Conservation (phyloP, 2,329 filamentous ascomycete genomes). For the Eurotiales sp. region DNA sequence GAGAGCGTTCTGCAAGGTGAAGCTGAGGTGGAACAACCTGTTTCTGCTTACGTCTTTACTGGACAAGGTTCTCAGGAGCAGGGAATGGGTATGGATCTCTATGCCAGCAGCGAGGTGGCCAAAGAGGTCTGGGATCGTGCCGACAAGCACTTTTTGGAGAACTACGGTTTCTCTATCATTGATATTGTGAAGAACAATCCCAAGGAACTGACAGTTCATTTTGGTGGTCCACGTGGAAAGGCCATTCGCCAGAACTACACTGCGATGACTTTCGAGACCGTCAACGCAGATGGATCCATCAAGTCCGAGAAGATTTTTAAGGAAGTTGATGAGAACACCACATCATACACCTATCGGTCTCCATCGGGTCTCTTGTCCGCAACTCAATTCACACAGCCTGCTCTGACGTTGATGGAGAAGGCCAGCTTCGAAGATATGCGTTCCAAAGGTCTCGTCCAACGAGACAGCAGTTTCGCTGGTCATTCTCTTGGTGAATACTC, state of each 20-base stretch:
- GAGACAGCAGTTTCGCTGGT: constrained; percentile 94
- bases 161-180: constrained; percentile 97
- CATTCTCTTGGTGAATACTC: constrained; percentile 99
- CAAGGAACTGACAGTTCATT: constrained; percentile 97
- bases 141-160: constrained; percentile 97
- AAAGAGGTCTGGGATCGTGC: constrained; percentile 98
- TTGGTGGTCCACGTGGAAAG: constrained; percentile 93
- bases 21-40: constrained; percentile 95
- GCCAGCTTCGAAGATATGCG: constrained; percentile 99
- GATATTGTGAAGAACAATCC: constrained; percentile 99
- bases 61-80: constrained; percentile 98
- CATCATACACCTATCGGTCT: constrained; percentile 94
- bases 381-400: constrained; percentile 97
- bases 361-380: constrained; percentile 92
- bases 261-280: constrained; percentile 99
- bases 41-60: constrained; percentile 95
- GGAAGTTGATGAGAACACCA: constrained; percentile 87
- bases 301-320: constrained; percentile 99
- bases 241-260: constrained; percentile 99
- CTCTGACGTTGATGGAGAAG: constrained; percentile 98
- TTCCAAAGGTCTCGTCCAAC: constrained; percentile 89
- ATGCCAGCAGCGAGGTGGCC: constrained; percentile 86
- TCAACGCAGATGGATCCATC: constrained; percentile 82
- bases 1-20: constrained; percentile 94
- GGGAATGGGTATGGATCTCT: constrained; percentile 99